Evolutionary conservation across 805 yeast species (phyloP), one percentile per base, ranked within the genome.

Genomic region (Metschnikowia reukaufii): DNA sequence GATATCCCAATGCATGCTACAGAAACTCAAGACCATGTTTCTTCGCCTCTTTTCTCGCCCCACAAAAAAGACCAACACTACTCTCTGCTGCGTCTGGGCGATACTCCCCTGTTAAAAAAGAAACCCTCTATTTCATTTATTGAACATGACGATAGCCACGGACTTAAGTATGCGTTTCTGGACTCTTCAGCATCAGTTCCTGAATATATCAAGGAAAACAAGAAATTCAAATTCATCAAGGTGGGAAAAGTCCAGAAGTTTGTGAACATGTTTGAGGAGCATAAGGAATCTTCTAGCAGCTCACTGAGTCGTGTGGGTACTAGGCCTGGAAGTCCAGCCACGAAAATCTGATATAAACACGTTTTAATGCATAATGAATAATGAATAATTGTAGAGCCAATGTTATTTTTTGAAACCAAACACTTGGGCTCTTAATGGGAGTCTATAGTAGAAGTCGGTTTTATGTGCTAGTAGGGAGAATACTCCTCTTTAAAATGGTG

Each of bases 231-330:
- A 52, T 73, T 66, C 51, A 72, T 72, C 48, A 72, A 71, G 54
- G 72, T 73, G 19, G 77, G 77, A 1, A 73, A 73, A 51, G 77
- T 72, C 25, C 77, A 72, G 50, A 70, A 71, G 54, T 72, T 70
- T 52, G 77, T 72, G 10, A 62, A 62, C 52, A 60, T 73, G 54
- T 73, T 72, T 51, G 77, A 72, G 50, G 76, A 72, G 45, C 58
- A 64, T 47, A 50, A 23, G 32, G 59, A 51, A 13, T 44, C 50
- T 7, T 19, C 45, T 3, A 54, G 56, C 41, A 46, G 35, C 19
- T 23, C 35, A n/a, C 45, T 48, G 29, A 55, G 58, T 35, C 44
- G 54, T 32, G 44, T 30, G 21, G 48, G 51, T 20, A 51, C 56
- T 5, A 39, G 57, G 37, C 55, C 57, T 20, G 48, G 49, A 30